Percentiles rank a stretch among this genome's conserved stretches.
Evolutionary conservation across 768 basidiomycete genomes (phyloP).

Genomic region (Trametes elegans): DNA sequence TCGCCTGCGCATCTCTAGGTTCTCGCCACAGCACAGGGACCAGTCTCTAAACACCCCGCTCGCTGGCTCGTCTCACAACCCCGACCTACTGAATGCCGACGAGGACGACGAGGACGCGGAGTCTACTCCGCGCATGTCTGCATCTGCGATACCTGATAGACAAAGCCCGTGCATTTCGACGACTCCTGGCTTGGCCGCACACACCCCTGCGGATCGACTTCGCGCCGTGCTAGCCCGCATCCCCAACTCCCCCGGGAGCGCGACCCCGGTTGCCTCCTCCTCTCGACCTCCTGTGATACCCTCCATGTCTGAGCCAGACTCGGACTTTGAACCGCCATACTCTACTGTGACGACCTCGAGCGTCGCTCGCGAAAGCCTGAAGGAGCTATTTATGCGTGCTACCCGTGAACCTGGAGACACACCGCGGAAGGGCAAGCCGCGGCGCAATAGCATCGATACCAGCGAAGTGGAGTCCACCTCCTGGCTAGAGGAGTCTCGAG

Average conservation of each 20-base stretch:
- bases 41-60: conserved; percentile 22
- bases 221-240: conserved; percentile 59
- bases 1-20: conserved; percentile 25
- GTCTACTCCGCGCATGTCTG: conserved; percentile 36
- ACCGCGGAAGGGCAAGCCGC: conserved; percentile 49
- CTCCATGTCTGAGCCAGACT: conserved; percentile 49
- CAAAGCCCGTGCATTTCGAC: conserved; percentile 10
- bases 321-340: conserved; percentile 55
- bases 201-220: conserved; percentile 59
- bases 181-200: conserved; percentile 24
- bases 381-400: conserved; percentile 64
- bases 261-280: conserved; percentile 31
- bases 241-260: conserved; percentile 38
- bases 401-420: conserved; percentile 63
- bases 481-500: conserved; percentile 39
- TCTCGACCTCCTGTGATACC: conserved; percentile 26
- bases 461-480: conserved; percentile 62
- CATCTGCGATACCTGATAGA: conserved; percentile 22
- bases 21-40: conserved; percentile 16
- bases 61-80: conserved; percentile 33
- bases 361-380: conserved; percentile 56
- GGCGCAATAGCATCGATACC: conserved; percentile 57
- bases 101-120: conserved; percentile 38
- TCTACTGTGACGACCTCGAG: conserved; percentile 39
- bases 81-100: conserved; percentile 28